phyloP scores from a whole-genome alignment of 1,284 basidiomycete species.

The Cryptococcus maquisensis region DNA sequence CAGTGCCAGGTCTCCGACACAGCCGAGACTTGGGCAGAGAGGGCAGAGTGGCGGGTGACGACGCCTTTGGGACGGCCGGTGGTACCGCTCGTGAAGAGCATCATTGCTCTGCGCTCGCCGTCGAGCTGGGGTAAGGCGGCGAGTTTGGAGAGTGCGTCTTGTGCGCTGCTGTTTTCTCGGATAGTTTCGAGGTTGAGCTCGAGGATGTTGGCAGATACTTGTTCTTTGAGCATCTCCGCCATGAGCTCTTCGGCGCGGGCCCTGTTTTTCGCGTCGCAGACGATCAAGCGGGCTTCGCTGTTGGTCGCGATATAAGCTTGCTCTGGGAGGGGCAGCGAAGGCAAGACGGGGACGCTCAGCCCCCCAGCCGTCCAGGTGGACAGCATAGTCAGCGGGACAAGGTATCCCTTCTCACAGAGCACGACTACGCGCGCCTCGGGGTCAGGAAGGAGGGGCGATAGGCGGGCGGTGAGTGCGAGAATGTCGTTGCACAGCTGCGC shows the following conservation, averaged over 20 bases:
- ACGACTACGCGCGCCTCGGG: slow-evolving; percentile 23
- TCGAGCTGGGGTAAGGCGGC: slow-evolving; percentile 13
- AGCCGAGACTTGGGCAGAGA: slow-evolving; percentile 33
- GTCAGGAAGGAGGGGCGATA: neutral
- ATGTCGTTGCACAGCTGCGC: slow-evolving; percentile 19
- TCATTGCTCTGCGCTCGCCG: slow-evolving; percentile 33
- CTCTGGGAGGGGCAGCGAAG: slow-evolving; percentile 37
- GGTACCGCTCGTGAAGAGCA: slow-evolving; percentile 43
- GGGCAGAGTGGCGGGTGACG: slow-evolving; percentile 38
- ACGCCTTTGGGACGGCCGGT: slow-evolving; percentile 45
- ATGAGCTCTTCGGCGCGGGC: slow-evolving; percentile 29
- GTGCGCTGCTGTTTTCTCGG: neutral
- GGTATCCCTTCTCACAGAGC: slow-evolving; percentile 30
- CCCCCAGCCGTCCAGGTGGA: slow-evolving; percentile 34
- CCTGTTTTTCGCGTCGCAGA: slow-evolving; percentile 25
- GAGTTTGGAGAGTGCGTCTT: neutral
- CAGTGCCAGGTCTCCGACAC: slow-evolving; percentile 38
- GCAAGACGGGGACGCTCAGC: slow-evolving; percentile 35
- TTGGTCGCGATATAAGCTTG: slow-evolving; percentile 38
- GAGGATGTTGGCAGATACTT: slow-evolving; percentile 1
- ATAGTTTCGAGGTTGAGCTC: slow-evolving; percentile 9
- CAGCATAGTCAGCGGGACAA: slow-evolving; percentile 24
- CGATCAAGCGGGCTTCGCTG: slow-evolving; percentile 26
- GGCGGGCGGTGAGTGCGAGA: slow-evolving; percentile 7
- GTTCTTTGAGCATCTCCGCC: slow-evolving; percentile 15